Evolutionary conservation across 495 filamentous ascomycete genomes (phyloP).

Genomic region (Aspergillus egyptiacus): DNA sequence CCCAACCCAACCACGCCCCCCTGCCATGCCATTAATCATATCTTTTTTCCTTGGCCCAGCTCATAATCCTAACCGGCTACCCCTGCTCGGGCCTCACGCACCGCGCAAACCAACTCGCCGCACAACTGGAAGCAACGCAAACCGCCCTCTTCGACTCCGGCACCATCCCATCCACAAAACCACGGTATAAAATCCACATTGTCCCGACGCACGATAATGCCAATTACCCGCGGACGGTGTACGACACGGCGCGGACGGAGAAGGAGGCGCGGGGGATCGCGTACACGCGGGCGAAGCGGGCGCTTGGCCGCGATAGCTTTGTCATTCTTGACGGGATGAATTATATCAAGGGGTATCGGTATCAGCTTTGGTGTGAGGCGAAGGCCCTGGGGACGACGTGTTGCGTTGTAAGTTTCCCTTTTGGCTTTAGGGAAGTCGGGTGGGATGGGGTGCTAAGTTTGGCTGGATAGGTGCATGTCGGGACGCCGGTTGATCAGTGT

Average conservation of each 20-base stretch:
- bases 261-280: conserved; percentile 87
- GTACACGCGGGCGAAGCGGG: conserved; percentile 80
- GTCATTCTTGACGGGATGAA: conserved; percentile 88
- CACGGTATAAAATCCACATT: conserved; percentile 47
- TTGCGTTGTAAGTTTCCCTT: conserved; percentile 58
- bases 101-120: conserved; percentile 71
- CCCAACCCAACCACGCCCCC: too few relatives aligned
- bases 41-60: conserved; percentile 51
- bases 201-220: conserved; percentile 50
- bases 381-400: conserved; percentile 78
- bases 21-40: background rate
- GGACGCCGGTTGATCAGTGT: conserved; percentile 65
- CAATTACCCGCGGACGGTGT: conserved; percentile 42
- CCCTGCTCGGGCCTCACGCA: conserved; percentile 90
- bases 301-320: conserved; percentile 69
- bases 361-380: conserved; percentile 91
- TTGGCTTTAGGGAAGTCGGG: background rate
- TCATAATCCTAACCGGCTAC: conserved; percentile 88
- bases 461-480: conserved; percentile 60
- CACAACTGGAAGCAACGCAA: conserved; percentile 37
- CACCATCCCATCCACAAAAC: conserved; percentile 43
- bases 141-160: conserved; percentile 49
- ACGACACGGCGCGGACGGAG: conserved; percentile 61
- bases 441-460: background rate
- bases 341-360: conserved; percentile 97